Evolutionary conservation across 805 yeast species (phyloP).

Genomic region (Ogataea salicorniae): DNA sequence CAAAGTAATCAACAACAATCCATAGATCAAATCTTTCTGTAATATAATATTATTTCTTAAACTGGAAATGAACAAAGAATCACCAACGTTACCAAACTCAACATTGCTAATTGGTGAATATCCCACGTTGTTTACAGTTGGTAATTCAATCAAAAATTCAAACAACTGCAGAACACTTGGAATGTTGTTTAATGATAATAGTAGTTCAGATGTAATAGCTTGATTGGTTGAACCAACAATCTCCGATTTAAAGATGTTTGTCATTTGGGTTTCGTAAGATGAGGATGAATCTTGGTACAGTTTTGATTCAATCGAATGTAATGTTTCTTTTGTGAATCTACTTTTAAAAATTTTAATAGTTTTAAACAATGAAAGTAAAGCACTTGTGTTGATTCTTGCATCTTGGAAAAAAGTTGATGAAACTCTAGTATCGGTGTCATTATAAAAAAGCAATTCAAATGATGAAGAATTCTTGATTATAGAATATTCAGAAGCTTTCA

Average conservation of each 20-base stretch:
- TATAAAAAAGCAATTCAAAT: slow-evolving; percentile 27
- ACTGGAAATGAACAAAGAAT: slow-evolving; percentile 14
- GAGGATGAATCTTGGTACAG: slow-evolving; percentile 32
- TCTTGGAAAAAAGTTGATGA: slow-evolving; percentile 4
- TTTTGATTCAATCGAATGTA: slow-evolving; percentile 29
- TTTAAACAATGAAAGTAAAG: slow-evolving; percentile 22
- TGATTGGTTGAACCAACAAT: slow-evolving; percentile 39
- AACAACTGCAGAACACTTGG: slow-evolving; percentile 33
- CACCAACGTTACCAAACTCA: slow-evolving; percentile 23
- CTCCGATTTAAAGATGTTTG: slow-evolving; percentile 35
- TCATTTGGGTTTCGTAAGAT: slow-evolving; percentile 30
- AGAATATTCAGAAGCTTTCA: slow-evolving; percentile 33
- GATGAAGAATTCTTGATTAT: slow-evolving; percentile 30
- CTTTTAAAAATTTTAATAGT: slow-evolving; percentile 33
- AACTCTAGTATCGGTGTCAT: slow-evolving; percentile 19
- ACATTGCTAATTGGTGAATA: slow-evolving; percentile 17
- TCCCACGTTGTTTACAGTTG: slow-evolving; percentile 19
- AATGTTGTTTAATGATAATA: slow-evolving; percentile 35
- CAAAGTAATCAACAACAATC: slow-evolving; percentile 24
- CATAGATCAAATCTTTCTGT: slow-evolving; percentile 20
- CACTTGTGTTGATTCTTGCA: slow-evolving; percentile 3
- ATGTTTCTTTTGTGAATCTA: slow-evolving; percentile 33
- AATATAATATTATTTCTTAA: slow-evolving; percentile 15
- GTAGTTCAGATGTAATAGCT: slow-evolving; percentile 33
- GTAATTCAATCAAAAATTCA: slow-evolving; percentile 30